Evolutionary conservation across 148 eudicot genomes (phyloP).

Genomic region (Rhododendron ferrugineum): DNA sequence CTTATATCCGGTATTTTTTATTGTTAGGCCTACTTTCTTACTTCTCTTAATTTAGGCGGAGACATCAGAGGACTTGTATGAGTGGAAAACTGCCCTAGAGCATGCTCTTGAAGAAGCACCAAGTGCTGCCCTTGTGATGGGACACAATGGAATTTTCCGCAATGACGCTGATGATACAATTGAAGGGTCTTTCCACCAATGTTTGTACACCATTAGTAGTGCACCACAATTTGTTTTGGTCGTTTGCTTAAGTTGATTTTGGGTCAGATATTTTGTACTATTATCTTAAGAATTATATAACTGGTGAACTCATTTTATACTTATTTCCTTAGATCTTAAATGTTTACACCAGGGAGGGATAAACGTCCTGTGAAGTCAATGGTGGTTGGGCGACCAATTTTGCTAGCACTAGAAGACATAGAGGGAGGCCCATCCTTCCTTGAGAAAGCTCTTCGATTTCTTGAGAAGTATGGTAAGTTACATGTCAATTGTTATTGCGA

Average conservation of each 20-base stretch:
- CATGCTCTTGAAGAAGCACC: constrained; percentile 97
- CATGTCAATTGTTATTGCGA: neutral
- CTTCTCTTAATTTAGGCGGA: constrained; percentile 57
- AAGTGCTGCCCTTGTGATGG: constrained; percentile 97
- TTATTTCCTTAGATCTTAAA: neutral
- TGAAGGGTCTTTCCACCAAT: constrained; percentile 86
- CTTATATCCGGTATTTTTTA: neutral
- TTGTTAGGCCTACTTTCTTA: neutral
- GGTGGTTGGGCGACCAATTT: constrained; percentile 97
- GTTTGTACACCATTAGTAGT: constrained; percentile 35
- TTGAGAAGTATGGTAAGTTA: constrained; percentile 72
- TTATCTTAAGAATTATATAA: neutral
- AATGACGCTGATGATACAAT: constrained; percentile 62
- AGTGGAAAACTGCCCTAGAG: constrained; percentile 95
- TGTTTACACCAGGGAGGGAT: constrained; percentile 64
- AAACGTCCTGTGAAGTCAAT: constrained; percentile 88
- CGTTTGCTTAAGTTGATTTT: neutral
- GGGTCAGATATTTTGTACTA: no score
- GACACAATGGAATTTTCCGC: constrained; percentile 88
- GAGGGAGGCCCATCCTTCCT: constrained; percentile 98
- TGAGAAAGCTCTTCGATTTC: constrained; percentile 93
- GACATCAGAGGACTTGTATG: constrained; percentile 83
- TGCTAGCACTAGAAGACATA: constrained; percentile 92
- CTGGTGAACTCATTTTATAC: neutral
- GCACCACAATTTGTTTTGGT: neutral